phyloP scores from a whole-genome alignment of 441 rosid species.

The Bocquillonia castaneifolia region DNA sequence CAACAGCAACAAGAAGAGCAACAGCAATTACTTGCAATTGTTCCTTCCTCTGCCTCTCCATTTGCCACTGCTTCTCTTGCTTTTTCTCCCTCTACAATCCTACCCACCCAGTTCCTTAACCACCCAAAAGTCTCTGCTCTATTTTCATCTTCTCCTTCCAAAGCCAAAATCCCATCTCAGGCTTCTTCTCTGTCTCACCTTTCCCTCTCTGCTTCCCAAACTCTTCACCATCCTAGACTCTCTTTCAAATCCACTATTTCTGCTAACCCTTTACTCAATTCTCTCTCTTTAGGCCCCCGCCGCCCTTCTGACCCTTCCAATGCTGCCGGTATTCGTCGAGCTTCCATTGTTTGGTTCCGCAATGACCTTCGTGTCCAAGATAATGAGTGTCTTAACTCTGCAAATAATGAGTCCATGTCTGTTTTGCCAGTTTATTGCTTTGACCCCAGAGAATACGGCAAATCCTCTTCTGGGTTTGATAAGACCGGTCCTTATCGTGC shows the following conservation, averaged over 20 bases:
- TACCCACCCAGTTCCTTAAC: slow-evolving; percentile 43
- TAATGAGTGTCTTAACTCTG: slow-evolving; percentile 79
- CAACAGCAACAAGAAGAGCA: slow-evolving; percentile 33
- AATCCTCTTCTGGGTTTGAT: slow-evolving; percentile 83
- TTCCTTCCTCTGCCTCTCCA: slow-evolving; percentile 43
- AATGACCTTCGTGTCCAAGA: slow-evolving; percentile 85
- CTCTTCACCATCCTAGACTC: slow-evolving; percentile 36
- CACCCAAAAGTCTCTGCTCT: slow-evolving; percentile 39
- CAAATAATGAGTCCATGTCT: slow-evolving; percentile 71
- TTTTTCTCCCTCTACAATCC: slow-evolving; percentile 38
- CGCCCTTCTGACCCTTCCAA: slow-evolving; percentile 81
- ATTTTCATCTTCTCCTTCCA: slow-evolving; percentile 39
- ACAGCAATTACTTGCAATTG: slow-evolving; percentile 23
- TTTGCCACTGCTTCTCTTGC: slow-evolving; percentile 60
- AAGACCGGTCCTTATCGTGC: slow-evolving; percentile 86
- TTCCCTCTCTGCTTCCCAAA: slow-evolving; percentile 34
- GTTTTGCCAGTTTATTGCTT: slow-evolving; percentile 91
- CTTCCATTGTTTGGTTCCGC: slow-evolving; percentile 90
- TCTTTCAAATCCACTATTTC: slow-evolving; percentile 76
- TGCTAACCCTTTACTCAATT: slow-evolving; percentile 59
- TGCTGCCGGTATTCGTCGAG: slow-evolving; percentile 73
- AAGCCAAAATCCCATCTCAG: slow-evolving; percentile 64
- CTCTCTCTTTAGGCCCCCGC: slow-evolving; percentile 70
- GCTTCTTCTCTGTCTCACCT: slow-evolving; percentile 54
- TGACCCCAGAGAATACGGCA: slow-evolving; percentile 86